phyloP scores from a whole-genome alignment of 2,329 filamentous ascomycete species.

The Aspergillus calidoustus region DNA sequence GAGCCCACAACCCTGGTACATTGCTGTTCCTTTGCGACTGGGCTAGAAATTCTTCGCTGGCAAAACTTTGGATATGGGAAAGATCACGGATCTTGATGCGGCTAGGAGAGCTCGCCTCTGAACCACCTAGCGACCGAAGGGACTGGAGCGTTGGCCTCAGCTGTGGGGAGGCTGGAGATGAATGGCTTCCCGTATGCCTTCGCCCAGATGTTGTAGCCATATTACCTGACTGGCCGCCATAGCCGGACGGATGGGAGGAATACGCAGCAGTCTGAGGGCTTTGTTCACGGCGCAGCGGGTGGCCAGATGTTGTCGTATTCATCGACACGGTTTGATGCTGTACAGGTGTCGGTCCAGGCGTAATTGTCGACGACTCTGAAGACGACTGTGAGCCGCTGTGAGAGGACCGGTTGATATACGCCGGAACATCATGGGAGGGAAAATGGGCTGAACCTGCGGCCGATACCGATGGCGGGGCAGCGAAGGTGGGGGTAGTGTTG shows the following conservation, averaged over 20 bases:
- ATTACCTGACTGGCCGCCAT: constrained; percentile 33
- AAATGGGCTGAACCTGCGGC: constrained; percentile 39
- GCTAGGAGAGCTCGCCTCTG: constrained; percentile 54
- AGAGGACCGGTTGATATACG: constrained; percentile 38
- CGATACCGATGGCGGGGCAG: constrained; percentile 41
- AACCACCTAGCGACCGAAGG: constrained; percentile 48
- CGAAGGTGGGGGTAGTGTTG: constrained; percentile 41
- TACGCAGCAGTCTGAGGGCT: constrained; percentile 21
- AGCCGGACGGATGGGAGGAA: constrained; percentile 26
- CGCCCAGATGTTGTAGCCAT: constrained; percentile 31
- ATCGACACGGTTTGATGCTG: constrained; percentile 50
- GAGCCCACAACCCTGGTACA: constrained; percentile 49
- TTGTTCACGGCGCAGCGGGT: constrained; percentile 28
- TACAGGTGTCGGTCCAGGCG: constrained; percentile 25
- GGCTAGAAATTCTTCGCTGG: constrained; percentile 73
- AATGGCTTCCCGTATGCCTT: constrained; percentile 34
- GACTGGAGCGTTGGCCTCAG: constrained; percentile 52
- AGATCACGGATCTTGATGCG: constrained; percentile 84
- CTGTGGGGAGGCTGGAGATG: constrained; percentile 51
- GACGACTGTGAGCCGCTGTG: constrained; percentile 31
- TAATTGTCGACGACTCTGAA: constrained; percentile 30
- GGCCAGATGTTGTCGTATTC: constrained; percentile 49
- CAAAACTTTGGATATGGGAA: constrained; percentile 87
- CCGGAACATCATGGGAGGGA: constrained; percentile 40
- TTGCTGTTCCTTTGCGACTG: constrained; percentile 53